phyloP scores from a whole-genome alignment of 1,139 yeast genomes.

The Saccharomyces pastorianus region DNA sequence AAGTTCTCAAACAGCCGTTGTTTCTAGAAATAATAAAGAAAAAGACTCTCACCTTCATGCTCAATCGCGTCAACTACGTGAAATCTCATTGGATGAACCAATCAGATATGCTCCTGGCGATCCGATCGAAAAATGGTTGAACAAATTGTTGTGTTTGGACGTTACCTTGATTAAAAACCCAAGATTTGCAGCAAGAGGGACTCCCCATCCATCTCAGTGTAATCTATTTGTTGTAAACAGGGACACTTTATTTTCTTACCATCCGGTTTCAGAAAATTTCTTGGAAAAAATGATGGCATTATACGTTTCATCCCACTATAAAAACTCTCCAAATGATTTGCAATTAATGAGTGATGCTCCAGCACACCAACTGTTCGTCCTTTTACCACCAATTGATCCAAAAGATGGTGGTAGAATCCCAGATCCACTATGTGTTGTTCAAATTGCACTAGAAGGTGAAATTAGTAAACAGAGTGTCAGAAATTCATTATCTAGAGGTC shows the following conservation, averaged over 20 bases:
- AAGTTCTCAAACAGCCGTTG: slow-evolving; percentile 42
- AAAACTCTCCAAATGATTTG: slow-evolving; percentile 93
- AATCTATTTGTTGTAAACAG: slow-evolving; percentile 81
- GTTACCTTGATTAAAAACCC: slow-evolving; percentile 66
- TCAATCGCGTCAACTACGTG: slow-evolving; percentile 62
- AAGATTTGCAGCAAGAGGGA: slow-evolving; percentile 66
- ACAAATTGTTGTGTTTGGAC: slow-evolving; percentile 81
- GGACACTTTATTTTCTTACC: slow-evolving; percentile 90
- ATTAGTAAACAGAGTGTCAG: slow-evolving; percentile 90
- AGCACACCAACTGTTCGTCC: slow-evolving; percentile 89
- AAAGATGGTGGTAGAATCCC: slow-evolving; percentile 74
- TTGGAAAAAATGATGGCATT: slow-evolving; percentile 95
- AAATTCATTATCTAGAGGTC: slow-evolving; percentile 81
- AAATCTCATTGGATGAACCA: slow-evolving; percentile 84
- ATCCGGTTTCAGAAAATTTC: slow-evolving; percentile 92
- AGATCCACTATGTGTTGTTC: slow-evolving; percentile 92
- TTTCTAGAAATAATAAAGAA: slow-evolving; percentile 52
- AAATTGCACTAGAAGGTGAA: slow-evolving; percentile 92
- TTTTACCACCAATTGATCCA: slow-evolving; percentile 85
- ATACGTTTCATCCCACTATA: slow-evolving; percentile 94
- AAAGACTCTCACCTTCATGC: slow-evolving; percentile 23
- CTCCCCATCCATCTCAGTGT: slow-evolving; percentile 92
- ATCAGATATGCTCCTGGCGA: slow-evolving; percentile 97
- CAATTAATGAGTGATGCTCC: slow-evolving; percentile 98
- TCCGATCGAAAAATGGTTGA: slow-evolving; percentile 91